Evolutionary conservation across 768 basidiomycete genomes (phyloP).

Genomic region (Tylopilus sp.): DNA sequence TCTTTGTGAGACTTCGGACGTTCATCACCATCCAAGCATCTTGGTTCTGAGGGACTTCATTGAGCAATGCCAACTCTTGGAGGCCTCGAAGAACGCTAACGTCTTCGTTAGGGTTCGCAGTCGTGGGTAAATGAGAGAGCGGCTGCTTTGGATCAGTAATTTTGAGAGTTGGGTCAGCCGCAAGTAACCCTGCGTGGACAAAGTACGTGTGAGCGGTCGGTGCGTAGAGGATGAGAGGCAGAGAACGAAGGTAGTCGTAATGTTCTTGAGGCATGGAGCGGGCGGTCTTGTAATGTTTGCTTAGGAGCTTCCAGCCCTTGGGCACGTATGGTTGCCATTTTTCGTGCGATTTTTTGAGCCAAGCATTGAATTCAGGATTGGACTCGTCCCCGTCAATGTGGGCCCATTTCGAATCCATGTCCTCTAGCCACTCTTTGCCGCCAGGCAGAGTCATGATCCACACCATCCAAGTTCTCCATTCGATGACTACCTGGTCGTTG

Average conservation of each 20-base stretch:
- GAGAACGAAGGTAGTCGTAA: slow-evolving; percentile 67
- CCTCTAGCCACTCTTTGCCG: slow-evolving; percentile 51
- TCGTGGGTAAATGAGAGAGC: slow-evolving; percentile 56
- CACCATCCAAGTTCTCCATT: slow-evolving; percentile 85
- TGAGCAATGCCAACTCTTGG: slow-evolving; percentile 70
- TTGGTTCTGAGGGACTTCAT: slow-evolving; percentile 68
- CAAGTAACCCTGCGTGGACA: slow-evolving; percentile 81
- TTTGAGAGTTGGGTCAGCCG: slow-evolving; percentile 59
- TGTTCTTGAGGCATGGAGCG: slow-evolving; percentile 57
- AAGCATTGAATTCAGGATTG: slow-evolving; percentile 29
- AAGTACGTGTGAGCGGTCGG: slow-evolving; percentile 74
- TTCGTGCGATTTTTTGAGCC: slow-evolving; percentile 36
- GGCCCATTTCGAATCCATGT: slow-evolving; percentile 45
- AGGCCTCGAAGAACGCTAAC: slow-evolving; percentile 40
- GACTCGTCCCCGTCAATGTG: slow-evolving; percentile 29
- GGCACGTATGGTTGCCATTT: slow-evolving; percentile 55
- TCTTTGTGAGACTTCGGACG: slow-evolving; percentile 37
- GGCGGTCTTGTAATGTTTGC: slow-evolving; percentile 77
- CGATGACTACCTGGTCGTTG: slow-evolving; percentile 87
- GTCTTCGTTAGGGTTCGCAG: slow-evolving; percentile 25
- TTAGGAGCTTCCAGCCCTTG: slow-evolving; percentile 67
- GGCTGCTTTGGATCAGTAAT: slow-evolving; percentile 59
- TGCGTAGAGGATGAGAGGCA: slow-evolving; percentile 73
- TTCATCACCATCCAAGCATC: slow-evolving; percentile 68
- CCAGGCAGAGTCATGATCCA: slow-evolving; percentile 57